Evolutionary conservation across 345 rosid genomes (phyloP).

Genomic region (Eucalyptus cloeziana): DNA sequence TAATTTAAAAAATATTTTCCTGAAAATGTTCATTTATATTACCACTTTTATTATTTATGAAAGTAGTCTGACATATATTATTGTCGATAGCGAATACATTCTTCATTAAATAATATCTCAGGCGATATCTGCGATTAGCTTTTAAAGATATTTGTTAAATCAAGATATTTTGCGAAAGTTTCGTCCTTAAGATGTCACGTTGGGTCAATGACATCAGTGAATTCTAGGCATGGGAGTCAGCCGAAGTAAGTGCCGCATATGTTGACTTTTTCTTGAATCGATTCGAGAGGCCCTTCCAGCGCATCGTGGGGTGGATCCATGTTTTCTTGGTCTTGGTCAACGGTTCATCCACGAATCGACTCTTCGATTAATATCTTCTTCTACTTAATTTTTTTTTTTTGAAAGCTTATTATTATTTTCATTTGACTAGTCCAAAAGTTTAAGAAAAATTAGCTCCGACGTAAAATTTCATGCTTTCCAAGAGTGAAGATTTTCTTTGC

Average conservation of each 20-base stretch:
- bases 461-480: neutral
- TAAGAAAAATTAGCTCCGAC: neutral
- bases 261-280: neutral
- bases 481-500: neutral
- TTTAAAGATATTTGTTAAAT: too few relatives aligned
- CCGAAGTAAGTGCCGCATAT: neutral
- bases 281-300: neutral
- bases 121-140: rapidly evolving
- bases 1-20: too few relatives aligned
- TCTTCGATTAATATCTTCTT: neutral
- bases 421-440: neutral
- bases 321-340: neutral
- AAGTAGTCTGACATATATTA: neutral
- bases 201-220: neutral
- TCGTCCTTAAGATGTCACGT: neutral
- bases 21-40: too few relatives aligned
- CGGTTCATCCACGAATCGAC: neutral
- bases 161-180: neutral
- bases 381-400: too few relatives aligned
- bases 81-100: rapidly evolving
- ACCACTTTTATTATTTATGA: too few relatives aligned
- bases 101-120: too few relatives aligned
- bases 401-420: neutral
- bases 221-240: neutral
- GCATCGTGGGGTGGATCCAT: neutral